phyloP scores from a whole-genome alignment of 495 filamentous ascomycete genomes.

The Usnea hakonensis region DNA sequence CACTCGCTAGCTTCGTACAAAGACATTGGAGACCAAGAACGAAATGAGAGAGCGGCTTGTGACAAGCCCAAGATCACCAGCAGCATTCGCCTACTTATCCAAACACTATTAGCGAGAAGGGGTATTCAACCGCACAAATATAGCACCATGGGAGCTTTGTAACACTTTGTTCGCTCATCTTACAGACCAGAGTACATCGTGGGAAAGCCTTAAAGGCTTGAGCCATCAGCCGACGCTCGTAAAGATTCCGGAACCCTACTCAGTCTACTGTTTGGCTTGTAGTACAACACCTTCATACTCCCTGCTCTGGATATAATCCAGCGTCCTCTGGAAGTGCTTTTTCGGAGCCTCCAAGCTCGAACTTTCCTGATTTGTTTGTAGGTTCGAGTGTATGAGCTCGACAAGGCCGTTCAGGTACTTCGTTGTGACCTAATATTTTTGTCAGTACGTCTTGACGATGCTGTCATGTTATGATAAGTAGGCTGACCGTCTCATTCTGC shows the following conservation, averaged over 20 bases:
- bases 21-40: neutral
- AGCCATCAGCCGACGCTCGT: neutral
- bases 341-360: slow-evolving; percentile 74
- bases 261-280: slow-evolving; percentile 49
- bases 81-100: neutral
- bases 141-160: neutral
- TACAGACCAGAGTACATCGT: neutral
- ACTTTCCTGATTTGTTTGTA: slow-evolving; percentile 76
- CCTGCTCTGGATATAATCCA: slow-evolving; percentile 84
- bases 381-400: slow-evolving; percentile 94
- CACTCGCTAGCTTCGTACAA: neutral
- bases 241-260: neutral
- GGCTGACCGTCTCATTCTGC: slow-evolving; percentile 86
- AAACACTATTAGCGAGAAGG: neutral
- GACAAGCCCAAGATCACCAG: neutral
- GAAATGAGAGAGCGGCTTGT: neutral
- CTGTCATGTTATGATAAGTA: neutral
- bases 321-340: slow-evolving; percentile 85
- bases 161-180: neutral
- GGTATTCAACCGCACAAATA: neutral
- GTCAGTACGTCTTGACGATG: slow-evolving; percentile 18
- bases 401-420: slow-evolving; percentile 98
- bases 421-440: slow-evolving; percentile 63
- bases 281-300: slow-evolving; percentile 89
- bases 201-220: neutral